phyloP scores from a whole-genome alignment of 1,284 basidiomycete species.

The Cryptococcus sp. region DNA sequence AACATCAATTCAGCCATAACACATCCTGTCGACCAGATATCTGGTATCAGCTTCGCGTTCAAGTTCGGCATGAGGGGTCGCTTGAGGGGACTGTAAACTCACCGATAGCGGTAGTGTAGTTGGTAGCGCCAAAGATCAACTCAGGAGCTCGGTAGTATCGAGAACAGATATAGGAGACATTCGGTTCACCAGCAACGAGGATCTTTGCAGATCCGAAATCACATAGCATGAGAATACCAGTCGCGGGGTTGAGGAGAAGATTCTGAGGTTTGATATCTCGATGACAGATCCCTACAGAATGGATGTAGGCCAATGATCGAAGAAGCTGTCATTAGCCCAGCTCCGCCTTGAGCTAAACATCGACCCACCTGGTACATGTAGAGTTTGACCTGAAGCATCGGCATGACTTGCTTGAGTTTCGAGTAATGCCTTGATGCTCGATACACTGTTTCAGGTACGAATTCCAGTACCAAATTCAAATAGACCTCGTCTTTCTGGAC shows the following conservation, averaged over 20 bases:
- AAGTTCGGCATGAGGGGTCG: neutral
- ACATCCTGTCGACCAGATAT: conserved; percentile 99
- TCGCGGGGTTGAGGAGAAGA: conserved; percentile 90
- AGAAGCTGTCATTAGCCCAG: conserved; percentile 60
- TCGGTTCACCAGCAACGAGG: conserved; percentile 93
- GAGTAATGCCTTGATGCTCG: conserved; percentile 97
- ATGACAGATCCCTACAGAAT: conserved; percentile 93
- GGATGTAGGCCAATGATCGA: conserved; percentile 95
- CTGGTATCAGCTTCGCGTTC: conserved; percentile 48
- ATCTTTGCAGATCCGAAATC: conserved; percentile 99
- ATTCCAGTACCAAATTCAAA: conserved; percentile 98
- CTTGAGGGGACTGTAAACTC: conserved; percentile 36
- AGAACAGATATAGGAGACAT: conserved; percentile 99
- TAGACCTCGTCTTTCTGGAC: conserved; percentile 97
- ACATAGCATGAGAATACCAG: conserved; percentile 94
- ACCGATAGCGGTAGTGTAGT: conserved; percentile 99
- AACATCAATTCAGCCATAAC: conserved; percentile 99
- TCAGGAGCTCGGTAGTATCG: conserved; percentile 99
- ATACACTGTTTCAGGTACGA: conserved; percentile 98
- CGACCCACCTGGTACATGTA: conserved; percentile 49
- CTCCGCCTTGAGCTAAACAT: neutral
- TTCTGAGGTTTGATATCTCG: conserved; percentile 99
- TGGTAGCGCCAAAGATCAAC: conserved; percentile 98
- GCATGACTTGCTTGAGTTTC: conserved; percentile 99
- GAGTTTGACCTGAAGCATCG: conserved; percentile 93